These are phyloP conservation scores for Coniochaeta sp. DNA, from an alignment of 2,329 filamentous ascomycete species.

Conservation along the genomic window DNA sequence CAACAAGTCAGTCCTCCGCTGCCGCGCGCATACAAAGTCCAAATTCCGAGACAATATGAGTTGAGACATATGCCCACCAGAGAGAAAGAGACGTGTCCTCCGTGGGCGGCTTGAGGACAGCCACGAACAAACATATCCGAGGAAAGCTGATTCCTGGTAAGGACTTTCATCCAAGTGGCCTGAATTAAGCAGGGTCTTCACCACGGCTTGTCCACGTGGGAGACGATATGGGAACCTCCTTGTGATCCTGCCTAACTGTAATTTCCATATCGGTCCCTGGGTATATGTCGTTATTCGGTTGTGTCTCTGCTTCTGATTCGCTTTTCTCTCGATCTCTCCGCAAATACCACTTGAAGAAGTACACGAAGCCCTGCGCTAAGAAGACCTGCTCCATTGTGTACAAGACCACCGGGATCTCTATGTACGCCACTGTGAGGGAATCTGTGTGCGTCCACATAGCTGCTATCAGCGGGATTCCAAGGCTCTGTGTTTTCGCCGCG, in stretches of 20 bases:
- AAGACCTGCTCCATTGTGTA: constrained; percentile 52
- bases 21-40: no score
- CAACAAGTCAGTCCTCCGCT: no score
- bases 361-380: constrained; percentile 35
- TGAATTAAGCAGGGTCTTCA: not conserved
- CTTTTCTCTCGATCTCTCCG: constrained; percentile 10
- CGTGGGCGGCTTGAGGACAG: no score
- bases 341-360: constrained; percentile 40
- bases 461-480: constrained; percentile 61
- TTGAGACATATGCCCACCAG: no score
- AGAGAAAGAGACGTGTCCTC: no score
- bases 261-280: not conserved
- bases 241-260: not conserved
- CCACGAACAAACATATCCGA: no score
- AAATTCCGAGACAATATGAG: no score
- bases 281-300: not conserved
- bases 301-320: not conserved
- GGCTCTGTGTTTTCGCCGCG: constrained; percentile 63
- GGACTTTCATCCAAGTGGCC: not conserved
- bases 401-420: constrained; percentile 57
- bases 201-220: not conserved
- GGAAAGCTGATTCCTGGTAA: not conserved
- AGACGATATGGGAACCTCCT: not conserved
- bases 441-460: constrained; percentile 58
- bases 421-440: constrained; percentile 45